A percentile compares a stretch with the other conserved stretches of the same genome.
phyloP scores from a whole-genome alignment of 1,284 basidiomycete genomes.

The Thelephora terrestris region DNA sequence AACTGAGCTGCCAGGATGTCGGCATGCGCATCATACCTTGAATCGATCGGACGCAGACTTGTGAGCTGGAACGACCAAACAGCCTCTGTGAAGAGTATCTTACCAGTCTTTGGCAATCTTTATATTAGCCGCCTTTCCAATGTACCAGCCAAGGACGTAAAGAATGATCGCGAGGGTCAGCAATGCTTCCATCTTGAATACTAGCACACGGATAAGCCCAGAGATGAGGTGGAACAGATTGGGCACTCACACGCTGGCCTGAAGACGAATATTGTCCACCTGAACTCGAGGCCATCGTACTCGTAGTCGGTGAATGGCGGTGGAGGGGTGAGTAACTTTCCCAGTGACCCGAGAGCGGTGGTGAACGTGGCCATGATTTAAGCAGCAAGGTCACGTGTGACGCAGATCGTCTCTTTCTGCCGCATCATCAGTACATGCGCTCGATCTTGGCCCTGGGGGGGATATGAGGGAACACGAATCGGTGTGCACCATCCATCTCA shows the following conservation, averaged over 20 bases:
- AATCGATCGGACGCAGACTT: not conserved
- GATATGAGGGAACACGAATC: not conserved
- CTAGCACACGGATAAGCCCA: not conserved
- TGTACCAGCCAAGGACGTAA: slow-evolving; percentile 42
- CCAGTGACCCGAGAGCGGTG: slow-evolving; percentile 19
- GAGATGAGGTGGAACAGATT: slow-evolving; percentile 2
- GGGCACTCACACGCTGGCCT: slow-evolving; percentile 61
- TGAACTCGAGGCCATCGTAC: slow-evolving; percentile 56
- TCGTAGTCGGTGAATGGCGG: slow-evolving; percentile 31
- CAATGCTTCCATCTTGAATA: slow-evolving; percentile 57
- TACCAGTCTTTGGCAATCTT: slow-evolving; percentile 50
- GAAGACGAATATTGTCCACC: slow-evolving; percentile 70
- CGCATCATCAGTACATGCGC: too few relatives aligned
- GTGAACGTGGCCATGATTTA: slow-evolving; percentile 2
- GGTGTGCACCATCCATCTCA: too few relatives aligned
- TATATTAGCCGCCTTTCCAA: slow-evolving; percentile 46
- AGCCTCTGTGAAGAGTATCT: slow-evolving; percentile 13
- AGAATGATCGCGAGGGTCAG: slow-evolving; percentile 43
- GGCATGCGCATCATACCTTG: slow-evolving; percentile 48
- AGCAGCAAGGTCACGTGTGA: not conserved
- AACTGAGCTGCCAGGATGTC: slow-evolving; percentile 57
- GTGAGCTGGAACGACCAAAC: slow-evolving; percentile 2
- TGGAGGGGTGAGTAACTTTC: slow-evolving; percentile 37
- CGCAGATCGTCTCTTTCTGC: not conserved
- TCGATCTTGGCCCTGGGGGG: not conserved